Evolutionary conservation across 1,139 yeast species (phyloP).

Genomic region (Hyphopichia wangnamkhiaoensis): DNA sequence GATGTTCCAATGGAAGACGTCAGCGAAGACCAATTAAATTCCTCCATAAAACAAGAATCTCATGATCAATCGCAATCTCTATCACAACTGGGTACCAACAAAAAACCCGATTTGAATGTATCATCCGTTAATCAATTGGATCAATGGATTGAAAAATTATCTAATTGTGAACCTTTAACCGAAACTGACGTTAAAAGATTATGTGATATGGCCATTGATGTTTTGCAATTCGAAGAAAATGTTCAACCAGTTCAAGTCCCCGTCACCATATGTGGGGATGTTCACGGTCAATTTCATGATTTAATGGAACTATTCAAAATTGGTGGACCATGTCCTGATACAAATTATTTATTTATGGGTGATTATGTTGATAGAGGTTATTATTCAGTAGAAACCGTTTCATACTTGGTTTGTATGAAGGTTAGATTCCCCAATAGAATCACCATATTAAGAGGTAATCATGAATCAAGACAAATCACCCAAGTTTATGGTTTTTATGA

Average conservation of each 20-base stretch:
- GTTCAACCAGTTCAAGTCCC: constrained; percentile 96
- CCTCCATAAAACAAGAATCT: constrained; percentile 14
- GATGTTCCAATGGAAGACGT: constrained; percentile 77
- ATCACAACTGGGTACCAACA: constrained; percentile 12
- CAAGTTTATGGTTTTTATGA: constrained; percentile 98
- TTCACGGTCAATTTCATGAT: constrained; percentile 98
- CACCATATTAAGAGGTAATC: constrained; percentile 93
- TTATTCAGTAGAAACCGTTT: constrained; percentile 88
- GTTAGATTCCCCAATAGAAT: constrained; percentile 92
- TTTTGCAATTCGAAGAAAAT: constrained; percentile 86
- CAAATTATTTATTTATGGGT: constrained; percentile 82
- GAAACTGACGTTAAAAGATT: constrained; percentile 81
- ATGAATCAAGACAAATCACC: constrained; percentile 95
- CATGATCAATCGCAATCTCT: constrained; percentile 15
- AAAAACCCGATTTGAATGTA: constrained; percentile 25
- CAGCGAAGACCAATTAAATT: constrained; percentile 45
- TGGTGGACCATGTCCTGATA: constrained; percentile 87
- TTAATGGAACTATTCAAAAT: constrained; percentile 86
- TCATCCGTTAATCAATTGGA: constrained; percentile 68
- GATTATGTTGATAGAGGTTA: constrained; percentile 98
- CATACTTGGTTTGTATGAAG: constrained; percentile 87
- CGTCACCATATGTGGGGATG: constrained; percentile 95
- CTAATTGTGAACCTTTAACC: constrained; percentile 78
- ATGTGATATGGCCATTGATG: constrained; percentile 90
- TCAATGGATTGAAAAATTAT: constrained; percentile 80